These are phyloP conservation scores for Colletotrichum cordylinicola DNA, from an alignment of 2,329 filamentous ascomycete genomes.

Conservation along the genomic window DNA sequence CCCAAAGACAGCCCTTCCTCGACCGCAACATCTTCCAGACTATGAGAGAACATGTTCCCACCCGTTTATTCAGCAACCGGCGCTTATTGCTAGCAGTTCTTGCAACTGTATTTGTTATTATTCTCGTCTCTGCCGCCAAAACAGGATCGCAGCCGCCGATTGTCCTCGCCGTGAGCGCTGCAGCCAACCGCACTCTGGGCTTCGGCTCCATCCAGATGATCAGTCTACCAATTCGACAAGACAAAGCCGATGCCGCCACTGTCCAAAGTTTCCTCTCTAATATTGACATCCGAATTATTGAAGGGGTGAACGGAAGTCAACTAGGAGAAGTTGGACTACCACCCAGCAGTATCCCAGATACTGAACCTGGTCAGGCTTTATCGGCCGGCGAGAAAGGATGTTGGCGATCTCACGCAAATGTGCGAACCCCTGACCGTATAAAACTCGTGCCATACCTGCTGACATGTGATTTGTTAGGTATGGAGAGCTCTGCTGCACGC, in stretches of 20 bases:
- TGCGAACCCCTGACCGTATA: slow-evolving; percentile 6
- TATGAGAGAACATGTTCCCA: not conserved
- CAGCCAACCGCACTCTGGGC: slow-evolving; percentile 30
- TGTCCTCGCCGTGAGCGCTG: slow-evolving; percentile 4
- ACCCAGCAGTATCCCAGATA: slow-evolving; percentile 24
- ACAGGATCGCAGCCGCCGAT: not conserved
- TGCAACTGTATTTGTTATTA: not conserved
- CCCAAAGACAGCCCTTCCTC: not conserved
- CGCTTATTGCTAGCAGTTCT: not conserved
- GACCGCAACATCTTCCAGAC: not conserved
- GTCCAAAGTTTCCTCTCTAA: slow-evolving; percentile 33
- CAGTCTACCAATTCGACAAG: slow-evolving; percentile 29
- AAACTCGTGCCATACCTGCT: not conserved
- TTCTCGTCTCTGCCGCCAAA: not conserved
- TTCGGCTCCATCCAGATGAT: slow-evolving; percentile 29
- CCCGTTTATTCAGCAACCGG: not conserved
- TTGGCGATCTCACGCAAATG: slow-evolving; percentile 34
- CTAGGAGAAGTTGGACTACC: slow-evolving; percentile 30
- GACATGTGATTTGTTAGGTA: slow-evolving; percentile 22
- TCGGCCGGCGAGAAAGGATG: slow-evolving; percentile 28
- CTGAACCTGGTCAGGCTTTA: slow-evolving; percentile 12
- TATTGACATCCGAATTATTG: slow-evolving; percentile 25
- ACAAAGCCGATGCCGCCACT: slow-evolving; percentile 30
- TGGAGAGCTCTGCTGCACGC: slow-evolving; percentile 30
- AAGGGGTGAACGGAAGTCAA: slow-evolving; percentile 24